A percentile compares a stretch with the other conserved stretches of the same genome.
These are phyloP conservation scores for Pyricularia pennisetigena DNA, from an alignment of 2,329 filamentous ascomycete genomes.

Conservation along the genomic window DNA sequence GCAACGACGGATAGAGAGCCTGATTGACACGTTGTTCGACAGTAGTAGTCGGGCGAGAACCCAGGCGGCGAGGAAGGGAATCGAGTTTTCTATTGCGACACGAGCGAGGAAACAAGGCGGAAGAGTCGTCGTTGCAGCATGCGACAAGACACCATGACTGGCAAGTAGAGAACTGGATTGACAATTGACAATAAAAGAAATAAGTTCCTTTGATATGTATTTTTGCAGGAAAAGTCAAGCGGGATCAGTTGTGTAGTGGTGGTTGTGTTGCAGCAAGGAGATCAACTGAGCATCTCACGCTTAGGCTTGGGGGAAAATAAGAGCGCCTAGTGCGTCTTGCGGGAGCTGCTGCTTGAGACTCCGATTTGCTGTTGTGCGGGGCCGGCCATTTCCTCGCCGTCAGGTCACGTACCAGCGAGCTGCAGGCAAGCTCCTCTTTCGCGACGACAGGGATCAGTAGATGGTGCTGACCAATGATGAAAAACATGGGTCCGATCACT, in stretches of 20 bases:
- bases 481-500: neutral
- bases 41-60: constrained; percentile 16
- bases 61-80: constrained; percentile 7
- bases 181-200: neutral
- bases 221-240: neutral
- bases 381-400: neutral
- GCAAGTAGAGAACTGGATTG: neutral
- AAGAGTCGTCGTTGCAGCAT: neutral
- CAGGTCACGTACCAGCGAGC: neutral
- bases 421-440: neutral
- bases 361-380: constrained; percentile 4
- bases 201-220: neutral
- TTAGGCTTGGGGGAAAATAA: constrained; percentile 4
- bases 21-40: neutral
- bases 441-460: neutral
- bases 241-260: neutral
- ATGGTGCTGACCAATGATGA: neutral
- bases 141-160: constrained; percentile 8
- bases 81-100: constrained; percentile 4
- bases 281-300: neutral
- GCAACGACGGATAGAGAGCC: neutral
- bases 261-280: neutral
- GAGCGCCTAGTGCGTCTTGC: neutral
- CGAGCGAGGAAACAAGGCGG: neutral
- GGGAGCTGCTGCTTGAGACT: constrained; percentile 1